Conservation (phyloP, 2,329 filamentous ascomycete genomes). For the Apiospora malaysiana region DNA sequence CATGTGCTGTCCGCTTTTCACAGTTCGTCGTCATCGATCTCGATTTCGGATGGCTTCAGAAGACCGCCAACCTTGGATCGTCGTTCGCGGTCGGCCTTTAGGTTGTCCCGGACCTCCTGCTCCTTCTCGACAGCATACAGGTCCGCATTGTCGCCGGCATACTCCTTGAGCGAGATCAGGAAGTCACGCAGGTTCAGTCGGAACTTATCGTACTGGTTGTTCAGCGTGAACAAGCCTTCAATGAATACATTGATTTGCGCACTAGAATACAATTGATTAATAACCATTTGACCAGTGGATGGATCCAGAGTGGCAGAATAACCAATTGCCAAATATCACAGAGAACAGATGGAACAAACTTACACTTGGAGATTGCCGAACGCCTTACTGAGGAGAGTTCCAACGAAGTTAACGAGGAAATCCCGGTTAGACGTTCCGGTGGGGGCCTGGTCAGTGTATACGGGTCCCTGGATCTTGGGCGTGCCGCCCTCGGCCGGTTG, state of each 20-base stretch:
- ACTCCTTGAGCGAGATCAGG: conserved; percentile 96
- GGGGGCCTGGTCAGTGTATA: conserved; percentile 87
- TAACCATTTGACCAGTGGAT: not conserved
- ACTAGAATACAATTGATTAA: conserved; percentile 52
- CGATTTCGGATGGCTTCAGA: conserved; percentile 96
- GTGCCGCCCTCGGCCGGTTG: conserved; percentile 69
- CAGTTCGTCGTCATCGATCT: conserved; percentile 81
- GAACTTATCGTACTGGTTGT: conserved; percentile 91
- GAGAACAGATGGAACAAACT: conserved; percentile 45
- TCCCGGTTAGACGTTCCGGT: conserved; percentile 87
- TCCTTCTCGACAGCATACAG: conserved; percentile 95
- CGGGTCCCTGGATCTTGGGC: conserved; percentile 89
- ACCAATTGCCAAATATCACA: too few species aligned
- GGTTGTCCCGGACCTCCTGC: conserved; percentile 83
- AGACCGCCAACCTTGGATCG: conserved; percentile 94
- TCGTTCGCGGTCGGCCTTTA: conserved; percentile 87
- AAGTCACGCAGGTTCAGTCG: conserved; percentile 96
- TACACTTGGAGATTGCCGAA: conserved; percentile 93
- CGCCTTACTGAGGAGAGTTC: conserved; percentile 81
- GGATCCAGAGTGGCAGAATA: not conserved
- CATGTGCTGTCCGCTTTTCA: conserved; percentile 27
- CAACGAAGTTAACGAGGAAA: conserved; percentile 88
- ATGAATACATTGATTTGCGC: conserved; percentile 90
- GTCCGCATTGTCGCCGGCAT: conserved; percentile 92
- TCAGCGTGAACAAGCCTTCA: conserved; percentile 84